phyloP scores from a whole-genome alignment of 306 rosid species.

The Vigna nakashimae region DNA sequence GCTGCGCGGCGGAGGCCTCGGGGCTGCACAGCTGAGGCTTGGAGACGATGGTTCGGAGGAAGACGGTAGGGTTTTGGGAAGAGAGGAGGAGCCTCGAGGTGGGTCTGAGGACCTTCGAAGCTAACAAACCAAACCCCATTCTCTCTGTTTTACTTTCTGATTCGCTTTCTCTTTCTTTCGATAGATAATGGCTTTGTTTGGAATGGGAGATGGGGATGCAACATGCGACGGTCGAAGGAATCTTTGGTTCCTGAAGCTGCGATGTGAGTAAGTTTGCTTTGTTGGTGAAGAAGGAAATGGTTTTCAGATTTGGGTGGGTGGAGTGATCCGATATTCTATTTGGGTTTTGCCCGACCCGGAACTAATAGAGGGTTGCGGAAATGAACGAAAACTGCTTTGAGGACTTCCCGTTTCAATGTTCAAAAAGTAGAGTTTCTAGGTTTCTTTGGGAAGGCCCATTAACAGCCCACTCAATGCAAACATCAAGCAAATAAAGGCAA shows the following conservation, averaged over 20 bases:
- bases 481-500: too few species aligned
- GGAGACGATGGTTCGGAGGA: constrained; percentile 68
- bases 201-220: neutral
- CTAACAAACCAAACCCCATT: constrained; percentile 92
- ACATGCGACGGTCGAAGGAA: constrained; percentile 30
- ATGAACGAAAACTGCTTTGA: neutral
- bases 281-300: constrained; percentile 23
- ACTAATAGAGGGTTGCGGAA: neutral
- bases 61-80: constrained; percentile 54
- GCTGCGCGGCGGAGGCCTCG: constrained; percentile 69
- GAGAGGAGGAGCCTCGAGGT: constrained; percentile 66
- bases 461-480: too few species aligned
- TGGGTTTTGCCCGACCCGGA: constrained; percentile 12
- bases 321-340: neutral
- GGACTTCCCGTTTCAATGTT: neutral
- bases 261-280: neutral
- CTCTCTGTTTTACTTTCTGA: neutral
- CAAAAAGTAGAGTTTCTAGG: too few species aligned
- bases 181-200: neutral
- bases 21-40: constrained; percentile 78
- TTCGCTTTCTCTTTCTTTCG: neutral
- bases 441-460: too few species aligned
- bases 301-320: neutral
- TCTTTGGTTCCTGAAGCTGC: neutral
- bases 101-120: constrained; percentile 76